Percentiles rank a stretch among this genome's conserved stretches.
These are phyloP conservation scores for Calonectria honghensis DNA, from an alignment of 2,329 filamentous ascomycete species.

Conservation along the genomic window DNA sequence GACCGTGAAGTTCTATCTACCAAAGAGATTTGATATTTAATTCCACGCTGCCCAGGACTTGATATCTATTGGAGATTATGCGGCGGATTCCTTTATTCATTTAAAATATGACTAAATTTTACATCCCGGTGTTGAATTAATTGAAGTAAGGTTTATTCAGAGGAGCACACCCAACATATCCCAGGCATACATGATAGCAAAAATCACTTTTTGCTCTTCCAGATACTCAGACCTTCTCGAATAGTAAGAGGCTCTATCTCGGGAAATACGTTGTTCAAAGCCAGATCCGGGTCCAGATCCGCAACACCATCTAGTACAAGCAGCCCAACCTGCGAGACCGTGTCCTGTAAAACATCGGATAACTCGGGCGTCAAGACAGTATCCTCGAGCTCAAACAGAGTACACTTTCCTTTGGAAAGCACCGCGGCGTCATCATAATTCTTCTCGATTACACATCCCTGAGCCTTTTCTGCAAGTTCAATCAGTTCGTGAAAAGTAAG, in stretches of 20 bases:
- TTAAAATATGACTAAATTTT: background rate
- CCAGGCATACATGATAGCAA: background rate
- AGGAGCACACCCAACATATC: background rate
- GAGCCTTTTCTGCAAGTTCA: background rate
- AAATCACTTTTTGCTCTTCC: background rate
- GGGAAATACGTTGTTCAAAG: background rate
- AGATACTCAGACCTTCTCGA: background rate
- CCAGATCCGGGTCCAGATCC: background rate
- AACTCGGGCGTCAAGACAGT: background rate
- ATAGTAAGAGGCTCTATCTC: background rate
- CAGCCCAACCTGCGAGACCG: background rate
- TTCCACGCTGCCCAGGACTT: too few relatives aligned
- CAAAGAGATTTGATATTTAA: too few relatives aligned
- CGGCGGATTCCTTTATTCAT: background rate
- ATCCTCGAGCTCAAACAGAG: background rate
- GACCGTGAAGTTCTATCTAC: too few relatives aligned
- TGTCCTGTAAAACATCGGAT: background rate
- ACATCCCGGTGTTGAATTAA: background rate
- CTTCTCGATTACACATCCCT: background rate
- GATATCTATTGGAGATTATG: background rate
- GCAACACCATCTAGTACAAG: background rate
- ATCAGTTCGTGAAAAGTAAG: background rate
- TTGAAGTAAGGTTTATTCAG: background rate
- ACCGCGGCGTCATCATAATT: background rate
- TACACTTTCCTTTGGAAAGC: background rate